phyloP scores from a whole-genome alignment of 768 basidiomycete genomes.

The Lentinula lateritia region DNA sequence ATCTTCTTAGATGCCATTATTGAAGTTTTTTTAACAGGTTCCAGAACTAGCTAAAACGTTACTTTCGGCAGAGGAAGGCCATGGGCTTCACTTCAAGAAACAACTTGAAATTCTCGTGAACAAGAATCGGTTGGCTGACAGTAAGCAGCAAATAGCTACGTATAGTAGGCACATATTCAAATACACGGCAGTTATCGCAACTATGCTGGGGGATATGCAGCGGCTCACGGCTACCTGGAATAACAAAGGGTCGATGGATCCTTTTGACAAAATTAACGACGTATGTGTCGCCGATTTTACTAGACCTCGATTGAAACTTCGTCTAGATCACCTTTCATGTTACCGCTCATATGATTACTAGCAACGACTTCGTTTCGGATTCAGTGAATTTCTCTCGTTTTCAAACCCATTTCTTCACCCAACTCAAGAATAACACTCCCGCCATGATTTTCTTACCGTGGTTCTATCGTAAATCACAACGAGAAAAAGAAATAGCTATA shows the following conservation, averaged over 20 bases:
- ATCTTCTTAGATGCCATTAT: background rate
- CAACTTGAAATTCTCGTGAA: slow-evolving; percentile 14
- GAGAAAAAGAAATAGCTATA: slow-evolving; percentile 23
- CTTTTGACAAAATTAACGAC: slow-evolving; percentile 27
- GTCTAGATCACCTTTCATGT: slow-evolving; percentile 29
- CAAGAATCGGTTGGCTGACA: slow-evolving; percentile 17
- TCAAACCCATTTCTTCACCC: slow-evolving; percentile 21
- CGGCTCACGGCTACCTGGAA: slow-evolving; percentile 19
- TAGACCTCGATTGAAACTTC: background rate
- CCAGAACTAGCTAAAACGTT: background rate
- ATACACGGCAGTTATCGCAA: slow-evolving; percentile 17
- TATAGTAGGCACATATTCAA: background rate
- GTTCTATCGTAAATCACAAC: slow-evolving; percentile 26
- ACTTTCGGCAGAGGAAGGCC: background rate
- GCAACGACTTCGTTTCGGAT: slow-evolving; percentile 26
- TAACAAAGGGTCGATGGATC: slow-evolving; percentile 23
- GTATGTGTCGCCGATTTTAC: slow-evolving; percentile 12
- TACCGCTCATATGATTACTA: slow-evolving; percentile 29
- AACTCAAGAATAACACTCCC: slow-evolving; percentile 30
- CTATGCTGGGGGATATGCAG: slow-evolving; percentile 11
- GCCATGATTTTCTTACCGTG: slow-evolving; percentile 26
- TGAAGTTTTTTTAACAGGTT: background rate
- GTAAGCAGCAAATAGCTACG: slow-evolving; percentile 7
- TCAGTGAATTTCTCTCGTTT: slow-evolving; percentile 16
- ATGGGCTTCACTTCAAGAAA: slow-evolving; percentile 15